Percentiles rank a stretch among this genome's conserved stretches.
Conservation (phyloP, 176 grass and related monocot genomes). For the Metroxylon sagu region DNA sequence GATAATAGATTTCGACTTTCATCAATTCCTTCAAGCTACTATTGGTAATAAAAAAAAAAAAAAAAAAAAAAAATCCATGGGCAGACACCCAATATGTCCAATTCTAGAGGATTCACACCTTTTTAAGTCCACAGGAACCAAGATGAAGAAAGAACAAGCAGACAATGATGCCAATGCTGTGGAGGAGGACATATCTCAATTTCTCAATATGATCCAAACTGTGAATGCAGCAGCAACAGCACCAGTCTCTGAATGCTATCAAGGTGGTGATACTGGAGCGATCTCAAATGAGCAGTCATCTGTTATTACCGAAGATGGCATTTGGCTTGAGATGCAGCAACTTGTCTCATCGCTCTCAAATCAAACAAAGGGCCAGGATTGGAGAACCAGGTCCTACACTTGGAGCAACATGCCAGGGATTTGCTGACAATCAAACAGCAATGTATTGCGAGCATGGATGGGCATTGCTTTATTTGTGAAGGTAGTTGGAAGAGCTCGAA, state of each 20-base stretch:
- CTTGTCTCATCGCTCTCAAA: conserved; percentile 27
- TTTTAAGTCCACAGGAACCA: not conserved
- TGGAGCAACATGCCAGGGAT: too few relatives aligned
- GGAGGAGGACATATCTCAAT: conserved; percentile 13
- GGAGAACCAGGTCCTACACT: not conserved
- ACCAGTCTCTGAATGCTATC: conserved; percentile 21
- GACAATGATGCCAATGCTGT: not conserved
- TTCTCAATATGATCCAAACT: not conserved
- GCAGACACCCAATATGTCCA: too few relatives aligned
- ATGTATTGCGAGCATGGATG: too few relatives aligned
- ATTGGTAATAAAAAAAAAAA: too few relatives aligned
- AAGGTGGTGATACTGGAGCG: conserved; percentile 10
- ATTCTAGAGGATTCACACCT: not conserved
- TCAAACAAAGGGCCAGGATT: conserved; percentile 23
- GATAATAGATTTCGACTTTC: too few relatives aligned
- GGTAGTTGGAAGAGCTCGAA: too few relatives aligned
- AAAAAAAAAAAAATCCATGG: too few relatives aligned
- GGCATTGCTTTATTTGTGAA: too few relatives aligned
- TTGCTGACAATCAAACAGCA: too few relatives aligned
- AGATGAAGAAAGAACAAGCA: conserved; percentile 21
- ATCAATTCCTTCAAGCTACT: too few relatives aligned
- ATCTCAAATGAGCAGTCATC: conserved; percentile 42
- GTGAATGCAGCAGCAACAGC: not conserved
- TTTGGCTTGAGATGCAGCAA: conserved; percentile 35
- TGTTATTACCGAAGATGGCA: conserved; percentile 40